Evolutionary conservation across 2,329 filamentous ascomycete species (phyloP).

Genomic region (Cladophialophora chaetospira): DNA sequence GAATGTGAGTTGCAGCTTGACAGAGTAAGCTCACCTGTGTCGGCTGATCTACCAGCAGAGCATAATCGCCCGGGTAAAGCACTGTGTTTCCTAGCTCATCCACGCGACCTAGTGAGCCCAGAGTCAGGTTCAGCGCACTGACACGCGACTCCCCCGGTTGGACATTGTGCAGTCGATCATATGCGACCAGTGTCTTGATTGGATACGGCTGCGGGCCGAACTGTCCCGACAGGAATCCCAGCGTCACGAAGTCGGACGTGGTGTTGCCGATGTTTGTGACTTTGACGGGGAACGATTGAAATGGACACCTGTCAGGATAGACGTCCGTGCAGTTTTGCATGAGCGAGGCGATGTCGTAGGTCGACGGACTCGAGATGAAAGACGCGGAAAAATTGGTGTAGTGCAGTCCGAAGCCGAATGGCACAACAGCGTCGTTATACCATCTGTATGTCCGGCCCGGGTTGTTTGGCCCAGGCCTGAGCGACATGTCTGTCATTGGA

Average conservation of each 20-base stretch:
- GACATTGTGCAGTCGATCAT: conserved; percentile 37
- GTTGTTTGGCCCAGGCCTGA: conserved; percentile 42
- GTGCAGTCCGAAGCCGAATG: conserved; percentile 47
- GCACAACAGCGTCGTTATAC: conserved; percentile 45
- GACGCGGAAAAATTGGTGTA: conserved; percentile 43
- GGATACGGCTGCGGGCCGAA: conserved; percentile 45
- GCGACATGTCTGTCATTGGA: conserved; percentile 43
- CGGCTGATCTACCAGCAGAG: conserved; percentile 30
- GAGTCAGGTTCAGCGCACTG: conserved; percentile 39
- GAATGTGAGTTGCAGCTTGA: neutral
- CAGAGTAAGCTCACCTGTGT: neutral
- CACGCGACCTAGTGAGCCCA: conserved; percentile 42
- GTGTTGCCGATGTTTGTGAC: conserved; percentile 41
- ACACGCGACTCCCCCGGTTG: conserved; percentile 32
- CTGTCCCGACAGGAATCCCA: conserved; percentile 41
- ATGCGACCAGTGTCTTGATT: conserved; percentile 46
- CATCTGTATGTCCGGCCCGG: conserved; percentile 50
- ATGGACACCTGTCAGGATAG: conserved; percentile 39
- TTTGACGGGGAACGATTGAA: conserved; percentile 40
- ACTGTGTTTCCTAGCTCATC: conserved; percentile 42
- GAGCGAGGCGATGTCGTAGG: conserved; percentile 8
- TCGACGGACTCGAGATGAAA: conserved; percentile 2
- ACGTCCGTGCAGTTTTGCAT: conserved; percentile 23
- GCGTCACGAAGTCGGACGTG: conserved; percentile 44
- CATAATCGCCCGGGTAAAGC: conserved; percentile 46